phyloP scores from a whole-genome alignment of 441 rosid genomes.

The Eutrema salsugineum region DNA sequence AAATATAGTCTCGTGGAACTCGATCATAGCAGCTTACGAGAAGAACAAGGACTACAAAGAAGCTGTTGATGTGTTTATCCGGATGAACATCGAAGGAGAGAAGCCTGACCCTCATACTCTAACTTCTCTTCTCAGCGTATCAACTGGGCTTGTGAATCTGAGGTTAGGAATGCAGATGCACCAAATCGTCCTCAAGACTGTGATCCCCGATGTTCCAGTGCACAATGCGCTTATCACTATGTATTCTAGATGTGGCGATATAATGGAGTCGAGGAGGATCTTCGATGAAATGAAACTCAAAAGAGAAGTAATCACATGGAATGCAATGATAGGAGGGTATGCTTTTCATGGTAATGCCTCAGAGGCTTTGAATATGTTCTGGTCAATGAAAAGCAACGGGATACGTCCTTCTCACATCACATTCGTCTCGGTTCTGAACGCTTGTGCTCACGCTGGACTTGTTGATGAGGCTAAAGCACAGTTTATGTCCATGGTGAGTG shows the following conservation, averaged over 20 bases:
- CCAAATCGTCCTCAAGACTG: slow-evolving; percentile 45
- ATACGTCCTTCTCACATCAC: slow-evolving; percentile 60
- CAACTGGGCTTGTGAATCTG: slow-evolving; percentile 54
- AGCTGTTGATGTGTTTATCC: slow-evolving; percentile 48
- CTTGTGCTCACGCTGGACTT: slow-evolving; percentile 66
- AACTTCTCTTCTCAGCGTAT: slow-evolving; percentile 54
- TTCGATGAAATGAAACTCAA: slow-evolving; percentile 45
- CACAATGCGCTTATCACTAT: slow-evolving; percentile 61
- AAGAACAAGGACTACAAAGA: slow-evolving; percentile 41
- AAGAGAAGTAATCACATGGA: slow-evolving; percentile 73
- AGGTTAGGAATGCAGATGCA: slow-evolving; percentile 67
- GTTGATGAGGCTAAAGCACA: slow-evolving; percentile 51
- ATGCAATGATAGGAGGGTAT: slow-evolving; percentile 73
- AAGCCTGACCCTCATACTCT: slow-evolving; percentile 67
- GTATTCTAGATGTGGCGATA: slow-evolving; percentile 64
- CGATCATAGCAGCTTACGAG: slow-evolving; percentile 51
- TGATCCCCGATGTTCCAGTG: slow-evolving; percentile 53
- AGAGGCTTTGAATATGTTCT: slow-evolving; percentile 53
- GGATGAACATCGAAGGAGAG: slow-evolving; percentile 54
- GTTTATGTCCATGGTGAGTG: slow-evolving; percentile 46
- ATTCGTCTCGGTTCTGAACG: slow-evolving; percentile 59
- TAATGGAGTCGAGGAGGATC: slow-evolving; percentile 41
- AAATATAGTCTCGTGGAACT: slow-evolving; percentile 67
- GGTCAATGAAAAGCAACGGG: slow-evolving; percentile 42
- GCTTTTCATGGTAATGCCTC: slow-evolving; percentile 59